phyloP scores from a whole-genome alignment of 441 rosid species.

The Hypseocharis bilobata region DNA sequence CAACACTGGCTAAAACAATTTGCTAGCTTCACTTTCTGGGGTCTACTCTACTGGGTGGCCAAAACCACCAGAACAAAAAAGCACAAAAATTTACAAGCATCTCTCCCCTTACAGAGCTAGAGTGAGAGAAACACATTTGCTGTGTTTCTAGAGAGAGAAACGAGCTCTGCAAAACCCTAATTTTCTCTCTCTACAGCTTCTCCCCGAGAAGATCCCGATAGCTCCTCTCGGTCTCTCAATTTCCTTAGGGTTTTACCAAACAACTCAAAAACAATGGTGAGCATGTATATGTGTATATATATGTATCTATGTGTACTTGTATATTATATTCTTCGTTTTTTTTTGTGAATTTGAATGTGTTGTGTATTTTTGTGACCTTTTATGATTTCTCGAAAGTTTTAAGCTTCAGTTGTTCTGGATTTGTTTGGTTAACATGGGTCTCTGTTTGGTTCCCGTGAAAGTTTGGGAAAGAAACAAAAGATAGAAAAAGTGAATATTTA shows the following conservation, averaged over 20 bases:
- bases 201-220: not conserved
- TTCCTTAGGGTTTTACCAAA: not conserved
- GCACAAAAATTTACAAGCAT: too few relatives aligned
- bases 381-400: not conserved
- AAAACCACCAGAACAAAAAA: too few relatives aligned
- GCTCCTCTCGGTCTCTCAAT: not conserved
- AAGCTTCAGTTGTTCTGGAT: not conserved
- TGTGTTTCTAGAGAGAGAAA: not conserved
- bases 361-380: not conserved
- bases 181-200: not conserved
- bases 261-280: not conserved
- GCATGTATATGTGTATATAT: not conserved
- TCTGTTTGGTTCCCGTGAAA: not conserved
- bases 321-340: not conserved
- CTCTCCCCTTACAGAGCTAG: too few relatives aligned
- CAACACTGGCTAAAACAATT: too few relatives aligned
- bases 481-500: not conserved
- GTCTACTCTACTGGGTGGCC: too few relatives aligned
- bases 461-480: not conserved
- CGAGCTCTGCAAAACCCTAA: conserved; percentile 3
- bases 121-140: too few relatives aligned
- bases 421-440: not conserved
- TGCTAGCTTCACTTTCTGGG: too few relatives aligned
- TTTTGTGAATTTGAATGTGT: not conserved
- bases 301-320: not conserved